Conservation (phyloP, 805 yeast species). For the Saccharomyces eubayanus region DNA sequence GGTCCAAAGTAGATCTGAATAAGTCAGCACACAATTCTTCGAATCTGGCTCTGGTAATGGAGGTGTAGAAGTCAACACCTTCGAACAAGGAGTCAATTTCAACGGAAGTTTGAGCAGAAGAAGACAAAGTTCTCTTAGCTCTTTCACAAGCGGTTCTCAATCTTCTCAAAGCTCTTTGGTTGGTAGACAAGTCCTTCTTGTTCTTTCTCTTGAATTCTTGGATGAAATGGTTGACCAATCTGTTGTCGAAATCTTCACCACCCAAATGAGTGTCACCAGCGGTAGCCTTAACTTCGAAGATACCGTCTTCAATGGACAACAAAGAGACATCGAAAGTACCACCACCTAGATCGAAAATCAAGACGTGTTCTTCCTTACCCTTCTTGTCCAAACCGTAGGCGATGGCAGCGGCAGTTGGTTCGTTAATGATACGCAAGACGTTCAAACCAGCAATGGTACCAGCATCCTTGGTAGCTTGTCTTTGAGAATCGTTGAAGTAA, state of each 20-base stretch:
- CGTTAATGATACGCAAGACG: constrained; percentile 85
- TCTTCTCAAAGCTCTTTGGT: constrained; percentile 95
- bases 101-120: constrained; percentile 88
- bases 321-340: constrained; percentile 96
- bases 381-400: constrained; percentile 78
- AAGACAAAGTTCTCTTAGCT: constrained; percentile 94
- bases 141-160: constrained; percentile 97
- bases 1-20: constrained; percentile 87
- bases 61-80: constrained; percentile 93
- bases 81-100: constrained; percentile 91
- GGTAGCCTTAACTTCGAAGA: constrained; percentile 91
- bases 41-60: constrained; percentile 94
- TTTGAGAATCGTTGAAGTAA: constrained; percentile 88
- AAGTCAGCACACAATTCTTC: constrained; percentile 92
- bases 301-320: constrained; percentile 84
- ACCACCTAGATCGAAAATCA: constrained; percentile 93
- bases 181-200: constrained; percentile 81
- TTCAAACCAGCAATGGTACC: constrained; percentile 88
- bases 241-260: constrained; percentile 96
- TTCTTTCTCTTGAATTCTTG: constrained; percentile 93
- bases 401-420: constrained; percentile 92
- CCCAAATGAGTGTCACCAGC: constrained; percentile 75
- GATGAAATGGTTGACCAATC: constrained; percentile 84
- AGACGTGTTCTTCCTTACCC: constrained; percentile 71
- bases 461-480: constrained; percentile 93